Base-by-base conservation (phyloP, 2,329 filamentous ascomycete genomes). In the Rutstroemia sp. region DNA sequence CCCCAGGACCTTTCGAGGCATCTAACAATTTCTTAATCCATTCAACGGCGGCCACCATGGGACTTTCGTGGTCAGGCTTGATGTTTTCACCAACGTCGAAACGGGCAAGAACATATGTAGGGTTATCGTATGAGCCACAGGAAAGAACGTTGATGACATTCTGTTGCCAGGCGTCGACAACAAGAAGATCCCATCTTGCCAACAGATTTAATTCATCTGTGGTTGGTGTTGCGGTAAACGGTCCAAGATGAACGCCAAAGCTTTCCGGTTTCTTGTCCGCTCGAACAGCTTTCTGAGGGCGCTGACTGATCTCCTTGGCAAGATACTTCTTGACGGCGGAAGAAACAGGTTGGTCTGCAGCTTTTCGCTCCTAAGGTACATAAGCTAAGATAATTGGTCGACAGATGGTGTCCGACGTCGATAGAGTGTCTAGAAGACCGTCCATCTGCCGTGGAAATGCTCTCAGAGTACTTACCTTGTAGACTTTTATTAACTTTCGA, bases 101-200 rank as follows among this genome's bases (percentile, higher is more conserved):
- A 23, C 63, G 59, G 27, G 61, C 65, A 23, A 67, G 38, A 10
- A 58, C 49, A 25, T 64, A 61, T 37, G 59, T 30, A 18, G 64
- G 59, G 4, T 61, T 34, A 4, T 46, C 14, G 50, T 64, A 61
- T 12, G 49, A 19, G 7, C 39, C 38, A 42, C 44, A 34, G n/a
- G 62, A 61, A 53, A 75, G 65, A 4, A 70, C 72, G 4, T 70
- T 64, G 2, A 67, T 46, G 2, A 74, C 69, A 5, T 72, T 71
- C 9, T 53, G 41, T 57, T 72, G 69, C 18, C 71, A 65, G 2
- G 75, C 74, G 59, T 77, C 73, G 12, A 76, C 66, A 16, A 75
- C 67, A 41, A 76, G 57, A n/a, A 76, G 58, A 52, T 77, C 74
- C 72, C 72, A 76, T 62, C 70, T 66, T 39, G 66, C 55, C n/a